phyloP scores from a whole-genome alignment of 768 basidiomycete genomes.

The Naganishia onofrii region DNA sequence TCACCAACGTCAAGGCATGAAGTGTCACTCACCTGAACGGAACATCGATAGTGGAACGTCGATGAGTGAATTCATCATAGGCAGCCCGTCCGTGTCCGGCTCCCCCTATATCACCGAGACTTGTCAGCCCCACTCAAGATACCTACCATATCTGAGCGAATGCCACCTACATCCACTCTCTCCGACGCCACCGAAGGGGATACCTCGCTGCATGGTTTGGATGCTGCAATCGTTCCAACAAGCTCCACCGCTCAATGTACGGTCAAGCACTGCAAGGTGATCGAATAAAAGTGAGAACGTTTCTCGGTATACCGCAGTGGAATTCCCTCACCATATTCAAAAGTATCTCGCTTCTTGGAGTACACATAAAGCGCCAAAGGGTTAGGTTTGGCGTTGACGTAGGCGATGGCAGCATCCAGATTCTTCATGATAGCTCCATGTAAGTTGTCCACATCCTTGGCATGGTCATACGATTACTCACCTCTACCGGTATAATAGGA shows the following conservation, averaged over 20 bases:
- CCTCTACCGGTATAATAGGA: constrained; percentile 48
- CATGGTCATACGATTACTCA: constrained; percentile 29
- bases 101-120: constrained; percentile 33
- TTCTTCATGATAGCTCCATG: constrained; percentile 31
- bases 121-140: neutral
- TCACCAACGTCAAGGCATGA: neutral
- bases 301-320: neutral
- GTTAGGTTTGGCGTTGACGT: constrained; percentile 44
- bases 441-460: neutral
- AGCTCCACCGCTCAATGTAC: constrained; percentile 45
- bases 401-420: constrained; percentile 45
- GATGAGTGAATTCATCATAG: constrained; percentile 48
- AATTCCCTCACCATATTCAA: constrained; percentile 44
- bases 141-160: neutral
- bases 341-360: constrained; percentile 37
- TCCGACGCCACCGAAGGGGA: constrained; percentile 52
- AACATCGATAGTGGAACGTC: constrained; percentile 36
- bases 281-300: neutral
- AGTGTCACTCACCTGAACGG: constrained; percentile 28
- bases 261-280: constrained; percentile 38
- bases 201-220: constrained; percentile 30
- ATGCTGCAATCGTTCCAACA: constrained; percentile 46
- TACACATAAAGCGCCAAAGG: constrained; percentile 51
- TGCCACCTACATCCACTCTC: constrained; percentile 48
- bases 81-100: constrained; percentile 47